Percentiles rank a stretch among this genome's conserved stretches.
Evolutionary conservation across 148 eudicot genomes (phyloP).

Genomic region (Camellia lanceoleosa): DNA sequence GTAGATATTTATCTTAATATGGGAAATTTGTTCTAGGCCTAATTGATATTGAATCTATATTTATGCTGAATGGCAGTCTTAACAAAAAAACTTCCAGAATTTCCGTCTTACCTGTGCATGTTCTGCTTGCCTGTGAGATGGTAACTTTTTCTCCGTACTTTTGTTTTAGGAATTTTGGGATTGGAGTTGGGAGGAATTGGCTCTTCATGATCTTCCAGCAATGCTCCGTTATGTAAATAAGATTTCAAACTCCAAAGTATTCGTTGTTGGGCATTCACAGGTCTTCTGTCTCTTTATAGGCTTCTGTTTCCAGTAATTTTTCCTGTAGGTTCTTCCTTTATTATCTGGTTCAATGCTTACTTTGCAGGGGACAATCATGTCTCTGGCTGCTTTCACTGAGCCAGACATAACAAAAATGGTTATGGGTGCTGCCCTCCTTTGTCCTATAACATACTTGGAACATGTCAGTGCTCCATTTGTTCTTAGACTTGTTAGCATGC

Average conservation of each 20-base stretch:
- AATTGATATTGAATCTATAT: conserved; percentile 1
- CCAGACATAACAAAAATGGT: conserved; percentile 76
- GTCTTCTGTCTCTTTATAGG: conserved; percentile 30
- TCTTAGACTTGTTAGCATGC: conserved; percentile 63
- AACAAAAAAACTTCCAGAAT: not conserved
- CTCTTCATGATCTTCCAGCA: conserved; percentile 71
- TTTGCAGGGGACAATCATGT: conserved; percentile 86
- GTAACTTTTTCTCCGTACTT: conserved; percentile 4
- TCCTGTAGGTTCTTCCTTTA: not conserved
- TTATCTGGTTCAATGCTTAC: conserved; percentile 9
- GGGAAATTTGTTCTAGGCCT: not conserved
- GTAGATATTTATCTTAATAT: not conserved
- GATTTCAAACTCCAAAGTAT: conserved; percentile 52
- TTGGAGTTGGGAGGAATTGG: conserved; percentile 99
- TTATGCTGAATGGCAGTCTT: not conserved
- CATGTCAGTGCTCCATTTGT: conserved; percentile 75
- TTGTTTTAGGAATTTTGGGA: conserved; percentile 82
- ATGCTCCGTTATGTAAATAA: conserved; percentile 60
- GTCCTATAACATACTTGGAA: conserved; percentile 87
- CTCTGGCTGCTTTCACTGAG: conserved; percentile 89
- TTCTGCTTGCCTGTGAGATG: conserved; percentile 11
- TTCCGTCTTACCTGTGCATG: not conserved
- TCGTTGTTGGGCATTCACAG: conserved; percentile 95
- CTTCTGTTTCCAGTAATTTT: not conserved
- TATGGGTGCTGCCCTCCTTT: conserved; percentile 88